Evolutionary conservation across 2,329 filamentous ascomycete species (phyloP).

Genomic region (Cladosporium sp.): DNA sequence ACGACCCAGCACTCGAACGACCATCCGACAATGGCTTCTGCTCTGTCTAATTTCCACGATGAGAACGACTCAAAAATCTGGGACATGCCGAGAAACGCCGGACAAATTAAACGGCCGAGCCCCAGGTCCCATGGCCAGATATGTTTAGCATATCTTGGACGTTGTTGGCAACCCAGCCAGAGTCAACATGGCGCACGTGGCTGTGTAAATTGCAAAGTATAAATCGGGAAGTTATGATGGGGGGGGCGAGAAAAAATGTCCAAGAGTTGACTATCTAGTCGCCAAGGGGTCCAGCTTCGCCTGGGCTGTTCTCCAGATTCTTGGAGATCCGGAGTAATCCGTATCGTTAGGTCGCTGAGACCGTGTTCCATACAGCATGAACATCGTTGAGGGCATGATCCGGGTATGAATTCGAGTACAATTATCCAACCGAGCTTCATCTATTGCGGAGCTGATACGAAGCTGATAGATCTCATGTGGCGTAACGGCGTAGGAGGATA

Average conservation of each 20-base stretch:
- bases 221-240: not conserved
- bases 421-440: not conserved
- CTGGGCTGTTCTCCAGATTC: not conserved
- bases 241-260: not conserved
- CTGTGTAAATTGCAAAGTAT: not conserved
- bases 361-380: not conserved
- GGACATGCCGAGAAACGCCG: not conserved
- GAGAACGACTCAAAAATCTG: not conserved
- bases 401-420: not conserved
- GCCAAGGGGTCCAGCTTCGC: not conserved
- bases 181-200: not conserved
- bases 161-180: not conserved
- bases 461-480: not conserved
- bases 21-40: not conserved
- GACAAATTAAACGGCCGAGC: not conserved
- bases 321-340: not conserved
- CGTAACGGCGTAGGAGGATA: not conserved
- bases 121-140: conserved; percentile 2
- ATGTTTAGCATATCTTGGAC: not conserved
- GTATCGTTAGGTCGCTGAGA: not conserved
- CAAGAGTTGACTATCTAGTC: not conserved
- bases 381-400: not conserved
- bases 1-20: not conserved
- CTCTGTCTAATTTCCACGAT: not conserved
- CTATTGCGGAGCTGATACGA: not conserved